phyloP scores from a whole-genome alignment of 768 basidiomycete genomes.

The Lactarius sp. region DNA sequence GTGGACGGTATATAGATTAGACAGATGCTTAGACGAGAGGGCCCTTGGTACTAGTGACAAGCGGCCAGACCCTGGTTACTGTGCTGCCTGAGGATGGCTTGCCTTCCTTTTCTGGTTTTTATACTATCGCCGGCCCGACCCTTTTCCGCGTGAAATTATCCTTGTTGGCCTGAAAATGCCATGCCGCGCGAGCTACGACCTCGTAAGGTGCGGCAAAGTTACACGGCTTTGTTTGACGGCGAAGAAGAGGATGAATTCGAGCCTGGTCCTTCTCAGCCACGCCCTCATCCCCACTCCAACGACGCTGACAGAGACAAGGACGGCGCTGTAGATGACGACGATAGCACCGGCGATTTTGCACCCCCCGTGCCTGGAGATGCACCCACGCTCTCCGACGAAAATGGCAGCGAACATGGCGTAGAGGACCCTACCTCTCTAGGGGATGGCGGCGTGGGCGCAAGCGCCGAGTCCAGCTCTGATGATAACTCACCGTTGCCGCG shows the following conservation, averaged over 20 bases:
- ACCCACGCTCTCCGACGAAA: constrained; percentile 32
- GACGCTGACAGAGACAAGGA: constrained; percentile 21
- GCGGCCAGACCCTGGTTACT: no score
- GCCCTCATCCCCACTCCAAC: constrained; percentile 22
- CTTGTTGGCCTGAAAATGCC: constrained; percentile 1
- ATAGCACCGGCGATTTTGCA: constrained; percentile 54
- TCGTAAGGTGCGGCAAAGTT: constrained; percentile 49
- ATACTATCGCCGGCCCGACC: constrained; percentile 32
- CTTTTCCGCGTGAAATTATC: no score
- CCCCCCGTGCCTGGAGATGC: constrained; percentile 37
- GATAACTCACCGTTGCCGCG: constrained; percentile 31
- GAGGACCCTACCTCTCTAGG: neutral
- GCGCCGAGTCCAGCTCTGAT: neutral
- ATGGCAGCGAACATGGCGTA: neutral
- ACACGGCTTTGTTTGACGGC: constrained; percentile 38
- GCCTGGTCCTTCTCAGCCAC: constrained; percentile 39
- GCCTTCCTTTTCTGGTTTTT: no score
- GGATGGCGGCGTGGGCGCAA: neutral
- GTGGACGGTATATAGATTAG: no score
- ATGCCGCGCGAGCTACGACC: constrained; percentile 58
- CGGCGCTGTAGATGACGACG: constrained; percentile 27
- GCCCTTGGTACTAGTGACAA: no score
- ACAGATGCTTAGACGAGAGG: no score
- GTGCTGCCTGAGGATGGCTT: no score
- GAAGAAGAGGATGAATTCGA: constrained; percentile 32